Conservation (phyloP, 129 eudicot species). For the Pulicaria dysenterica region DNA sequence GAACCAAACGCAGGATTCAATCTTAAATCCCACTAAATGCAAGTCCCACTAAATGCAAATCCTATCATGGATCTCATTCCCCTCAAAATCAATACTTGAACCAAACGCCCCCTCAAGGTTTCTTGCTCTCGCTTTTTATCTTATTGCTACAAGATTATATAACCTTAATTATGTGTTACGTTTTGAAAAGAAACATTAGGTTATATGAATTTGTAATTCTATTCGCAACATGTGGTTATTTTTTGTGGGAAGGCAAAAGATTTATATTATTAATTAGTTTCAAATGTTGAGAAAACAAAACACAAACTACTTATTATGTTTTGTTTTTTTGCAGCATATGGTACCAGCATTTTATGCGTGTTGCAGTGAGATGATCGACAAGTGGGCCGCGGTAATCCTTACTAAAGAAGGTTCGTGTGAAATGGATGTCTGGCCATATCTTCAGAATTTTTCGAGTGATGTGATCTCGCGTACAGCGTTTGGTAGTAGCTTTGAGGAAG, state of each 20-base stretch:
- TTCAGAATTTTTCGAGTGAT: conserved; percentile 23
- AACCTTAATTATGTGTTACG: too few relatives aligned
- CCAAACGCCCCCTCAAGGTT: too few relatives aligned
- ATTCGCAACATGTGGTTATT: conserved; percentile 33
- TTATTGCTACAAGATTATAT: background rate
- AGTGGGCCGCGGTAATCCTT: conserved; percentile 17
- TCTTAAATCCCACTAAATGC: too few relatives aligned
- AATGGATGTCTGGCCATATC: conserved; percentile 36
- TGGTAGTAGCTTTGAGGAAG: conserved; percentile 39
- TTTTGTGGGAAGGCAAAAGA: too few relatives aligned
- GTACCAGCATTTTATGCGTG: conserved; percentile 23
- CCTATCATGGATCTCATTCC: too few relatives aligned
- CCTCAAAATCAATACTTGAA: too few relatives aligned
- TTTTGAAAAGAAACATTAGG: too few relatives aligned
- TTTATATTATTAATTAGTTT: too few relatives aligned
- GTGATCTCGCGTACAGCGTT: conserved; percentile 38
- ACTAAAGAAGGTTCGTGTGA: conserved; percentile 23
- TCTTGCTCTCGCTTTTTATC: background rate
- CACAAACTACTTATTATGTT: background rate
- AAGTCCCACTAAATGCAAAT: too few relatives aligned
- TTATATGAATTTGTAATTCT: background rate
- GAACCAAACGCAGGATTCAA: too few relatives aligned
- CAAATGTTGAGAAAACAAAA: too few relatives aligned
- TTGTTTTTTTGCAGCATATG: conserved; percentile 23
- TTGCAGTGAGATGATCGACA: conserved; percentile 26